Percentiles rank a stretch among this genome's conserved stretches.
Evolutionary conservation across 75 land plant genomes (phyloP).

Genomic region (Sequoiadendron giganteum): DNA sequence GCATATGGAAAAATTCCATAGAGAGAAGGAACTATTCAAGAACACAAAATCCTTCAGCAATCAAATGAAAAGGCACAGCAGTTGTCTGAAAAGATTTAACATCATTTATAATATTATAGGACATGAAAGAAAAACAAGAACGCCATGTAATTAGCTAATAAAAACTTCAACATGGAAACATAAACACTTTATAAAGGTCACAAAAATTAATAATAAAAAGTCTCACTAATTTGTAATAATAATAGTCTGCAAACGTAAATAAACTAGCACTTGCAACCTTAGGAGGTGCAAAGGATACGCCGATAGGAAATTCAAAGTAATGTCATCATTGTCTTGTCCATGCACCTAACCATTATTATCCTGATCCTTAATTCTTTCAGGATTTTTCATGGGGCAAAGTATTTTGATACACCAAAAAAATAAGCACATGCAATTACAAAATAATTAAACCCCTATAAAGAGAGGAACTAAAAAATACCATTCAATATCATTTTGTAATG

Average conservation of each 20-base stretch:
- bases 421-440: no score
- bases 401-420: no score
- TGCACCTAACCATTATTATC: no score
- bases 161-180: not conserved
- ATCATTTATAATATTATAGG: not conserved
- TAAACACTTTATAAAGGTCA: not conserved
- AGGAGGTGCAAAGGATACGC: no score
- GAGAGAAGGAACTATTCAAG: slow-evolving; percentile 75
- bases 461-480: no score
- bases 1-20: slow-evolving; percentile 96
- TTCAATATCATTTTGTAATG: no score
- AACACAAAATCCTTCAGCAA: not conserved
- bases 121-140: not conserved
- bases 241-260: not conserved
- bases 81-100: not conserved
- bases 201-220: not conserved
- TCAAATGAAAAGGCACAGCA: not conserved
- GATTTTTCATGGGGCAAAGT: no score
- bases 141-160: not conserved
- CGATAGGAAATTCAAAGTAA: no score
- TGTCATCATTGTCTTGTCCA: no score
- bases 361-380: no score
- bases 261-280: no score
- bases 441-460: no score
- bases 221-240: not conserved